Conservation (phyloP, 2,329 filamentous ascomycete species). For the Alternaria brassicae region DNA sequence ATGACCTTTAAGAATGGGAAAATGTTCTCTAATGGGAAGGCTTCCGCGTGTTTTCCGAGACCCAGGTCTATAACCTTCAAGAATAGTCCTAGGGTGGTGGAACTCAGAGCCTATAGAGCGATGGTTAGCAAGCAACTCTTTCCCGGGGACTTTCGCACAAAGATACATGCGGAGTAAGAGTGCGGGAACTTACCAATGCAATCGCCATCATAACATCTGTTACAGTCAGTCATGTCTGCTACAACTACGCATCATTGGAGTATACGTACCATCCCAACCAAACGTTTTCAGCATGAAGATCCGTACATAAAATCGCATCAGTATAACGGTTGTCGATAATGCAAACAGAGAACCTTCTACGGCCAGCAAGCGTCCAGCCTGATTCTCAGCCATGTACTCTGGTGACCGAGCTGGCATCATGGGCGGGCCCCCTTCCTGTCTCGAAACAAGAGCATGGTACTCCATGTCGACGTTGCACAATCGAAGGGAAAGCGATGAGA, state of each 20-base stretch:
- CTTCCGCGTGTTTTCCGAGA: constrained; percentile 56
- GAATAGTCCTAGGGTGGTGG: constrained; percentile 26
- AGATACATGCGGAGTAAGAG: neutral
- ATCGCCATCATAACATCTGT: constrained; percentile 51
- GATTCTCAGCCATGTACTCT: constrained; percentile 48
- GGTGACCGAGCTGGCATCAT: constrained; percentile 23
- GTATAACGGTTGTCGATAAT: constrained; percentile 31
- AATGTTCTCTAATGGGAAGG: constrained; percentile 36
- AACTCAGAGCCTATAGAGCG: constrained; percentile 17
- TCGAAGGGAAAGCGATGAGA: neutral
- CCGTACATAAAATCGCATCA: constrained; percentile 30
- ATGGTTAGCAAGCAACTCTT: neutral
- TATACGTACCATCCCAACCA: constrained; percentile 28
- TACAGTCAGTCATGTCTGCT: constrained; percentile 9
- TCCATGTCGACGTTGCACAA: constrained; percentile 6
- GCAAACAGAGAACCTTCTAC: constrained; percentile 51
- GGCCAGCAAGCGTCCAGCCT: constrained; percentile 48
- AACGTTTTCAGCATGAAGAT: constrained; percentile 32
- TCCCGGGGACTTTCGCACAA: neutral
- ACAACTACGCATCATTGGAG: neutral
- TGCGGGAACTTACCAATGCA: constrained; percentile 21
- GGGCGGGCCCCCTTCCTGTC: constrained; percentile 15
- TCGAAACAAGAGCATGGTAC: constrained; percentile 11
- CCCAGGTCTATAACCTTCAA: constrained; percentile 46
- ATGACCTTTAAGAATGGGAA: constrained; percentile 49